Base-by-base conservation (phyloP, 73 alveolate species). In the Paramecium biaurelia region DNA sequence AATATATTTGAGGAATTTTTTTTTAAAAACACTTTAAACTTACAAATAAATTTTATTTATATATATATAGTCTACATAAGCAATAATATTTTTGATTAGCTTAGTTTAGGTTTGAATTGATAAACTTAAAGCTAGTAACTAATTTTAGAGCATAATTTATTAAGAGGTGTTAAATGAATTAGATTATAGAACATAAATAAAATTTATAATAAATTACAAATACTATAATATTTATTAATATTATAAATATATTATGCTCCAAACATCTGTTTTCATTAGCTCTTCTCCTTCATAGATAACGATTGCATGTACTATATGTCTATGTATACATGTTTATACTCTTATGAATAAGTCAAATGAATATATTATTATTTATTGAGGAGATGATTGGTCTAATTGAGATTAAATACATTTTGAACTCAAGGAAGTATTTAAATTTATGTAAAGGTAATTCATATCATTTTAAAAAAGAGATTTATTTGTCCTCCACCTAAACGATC, bases 401-500 rank as follows among this genome's bases (percentile, higher is more conserved):
- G 76, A 57, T 37, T 42, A 20, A 79, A 35, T 43, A 24, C 20
- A 28, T 23, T 79, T 41, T 79, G 57, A 79, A 45, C 23, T 76
- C 28, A 79, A 79, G 7, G 76, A 79, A 12, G 90, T 30, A n/a
- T 23, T 57, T 11, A 79, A 15, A 41, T 79, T 79, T 24, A 79
- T 45, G 45, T 7, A 79, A 45, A 43, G 90, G 74, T 43, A 43
- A 9, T 7, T 10, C 5, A 30, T 0, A 5, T 30, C 7, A 4
- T 1, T 49, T 20, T 9, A 7, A 47, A 53, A 26, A 28, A 85
- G 85, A 56, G 90, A 79, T 43, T 38, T 41, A n/a, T 76, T n/a
- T 76, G 70, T 41, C 92, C 92, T 24, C 92, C 92, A 7, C 47
- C 85, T 41, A 26, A 37, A 57, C 8, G 85, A 85, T 37, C 38